Evolutionary conservation across 257 asterid genomes (phyloP), one percentile per base, ranked within the genome.

Genomic region (Capsicum rhomboideum): DNA sequence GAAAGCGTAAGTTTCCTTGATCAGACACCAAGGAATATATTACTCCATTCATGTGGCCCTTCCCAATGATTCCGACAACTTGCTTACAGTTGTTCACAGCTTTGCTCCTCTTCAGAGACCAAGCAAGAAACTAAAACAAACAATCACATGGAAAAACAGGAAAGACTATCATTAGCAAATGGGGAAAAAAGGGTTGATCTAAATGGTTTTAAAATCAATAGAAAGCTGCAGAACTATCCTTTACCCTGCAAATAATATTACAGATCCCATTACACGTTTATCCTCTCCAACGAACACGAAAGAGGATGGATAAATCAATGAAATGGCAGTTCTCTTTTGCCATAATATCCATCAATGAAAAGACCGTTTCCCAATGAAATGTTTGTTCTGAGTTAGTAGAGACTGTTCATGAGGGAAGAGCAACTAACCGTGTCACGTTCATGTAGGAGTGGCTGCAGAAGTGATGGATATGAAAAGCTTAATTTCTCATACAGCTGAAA

Each of bases 71-170:
- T 61, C 99, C 99, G 63, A 96, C 97, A 54, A 96, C 99, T 82
- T 85, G 90, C 88, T 85, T 90, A 31, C 99, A 80, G 40, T 87
- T 88, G 37, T 94, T 93, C 85, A 96, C 99, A 7, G 99, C 99
- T 90, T 94, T 94, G 91, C 99, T 96, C 90, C 99, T 90, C 90
- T 96, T 96, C 85, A 96, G 87, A 40, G 99, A 96, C 99, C 99
- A 96, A 1, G 94, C 97, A 63, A 94, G 90, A 85, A 89, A 96
- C 99, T 96, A 88, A 66, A 34, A 67, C 58, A 11, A 44, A 74
- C 2, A 23, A 13, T 46, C 8, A 4, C 81, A 75, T 4, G 16
- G 23, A 75, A 74, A 71, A 75, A 49, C 42, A 26, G 5, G n/a
- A 75, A 75, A 49, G 61, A 49, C 5, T 8, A 16, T 75, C 81